Conservation (phyloP, 2,329 filamentous ascomycete genomes). For the Arthrobotrys megalospora region DNA sequence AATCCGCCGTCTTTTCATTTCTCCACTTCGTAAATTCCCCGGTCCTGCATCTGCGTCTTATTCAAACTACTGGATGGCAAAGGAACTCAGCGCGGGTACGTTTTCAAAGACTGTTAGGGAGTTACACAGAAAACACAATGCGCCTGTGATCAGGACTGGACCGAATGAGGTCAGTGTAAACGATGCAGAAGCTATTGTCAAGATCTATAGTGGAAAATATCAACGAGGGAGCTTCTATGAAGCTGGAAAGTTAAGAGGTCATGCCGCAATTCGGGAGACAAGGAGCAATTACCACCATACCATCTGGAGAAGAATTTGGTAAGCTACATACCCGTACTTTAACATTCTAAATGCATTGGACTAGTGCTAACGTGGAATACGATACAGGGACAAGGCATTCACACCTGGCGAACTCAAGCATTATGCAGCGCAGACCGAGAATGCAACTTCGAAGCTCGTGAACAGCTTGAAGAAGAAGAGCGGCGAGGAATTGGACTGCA, state of each 20-base stretch:
- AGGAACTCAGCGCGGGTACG: conserved; percentile 33
- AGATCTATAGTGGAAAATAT: conserved; percentile 51
- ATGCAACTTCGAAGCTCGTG: conserved; percentile 28
- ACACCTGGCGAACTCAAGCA: conserved; percentile 40
- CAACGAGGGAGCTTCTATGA: conserved; percentile 45
- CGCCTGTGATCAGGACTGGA: conserved; percentile 33
- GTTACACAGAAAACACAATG: conserved; percentile 35
- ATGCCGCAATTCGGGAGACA: conserved; percentile 35
- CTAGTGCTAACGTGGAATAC: neutral
- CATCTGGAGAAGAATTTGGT: conserved; percentile 59
- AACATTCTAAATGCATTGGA: neutral
- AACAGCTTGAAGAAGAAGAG: conserved; percentile 43
- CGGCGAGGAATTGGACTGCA: conserved; percentile 33
- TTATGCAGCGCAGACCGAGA: conserved; percentile 34
- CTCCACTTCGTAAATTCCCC: conserved; percentile 30
- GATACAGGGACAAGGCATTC: conserved; percentile 40
- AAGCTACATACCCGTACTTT: neutral
- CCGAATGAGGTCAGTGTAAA: conserved; percentile 56
- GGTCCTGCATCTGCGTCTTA: conserved; percentile 18
- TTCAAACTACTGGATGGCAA: conserved; percentile 57
- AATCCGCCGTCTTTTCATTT: conserved; percentile 19
- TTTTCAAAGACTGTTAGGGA: conserved; percentile 49
- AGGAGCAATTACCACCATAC: conserved; percentile 47
- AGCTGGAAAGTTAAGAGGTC: conserved; percentile 44
- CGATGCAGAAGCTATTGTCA: conserved; percentile 50